A percentile compares a stretch with the other conserved stretches of the same genome.
Evolutionary conservation across 1,139 yeast species (phyloP).

Genomic region (Diutina rugosa): DNA sequence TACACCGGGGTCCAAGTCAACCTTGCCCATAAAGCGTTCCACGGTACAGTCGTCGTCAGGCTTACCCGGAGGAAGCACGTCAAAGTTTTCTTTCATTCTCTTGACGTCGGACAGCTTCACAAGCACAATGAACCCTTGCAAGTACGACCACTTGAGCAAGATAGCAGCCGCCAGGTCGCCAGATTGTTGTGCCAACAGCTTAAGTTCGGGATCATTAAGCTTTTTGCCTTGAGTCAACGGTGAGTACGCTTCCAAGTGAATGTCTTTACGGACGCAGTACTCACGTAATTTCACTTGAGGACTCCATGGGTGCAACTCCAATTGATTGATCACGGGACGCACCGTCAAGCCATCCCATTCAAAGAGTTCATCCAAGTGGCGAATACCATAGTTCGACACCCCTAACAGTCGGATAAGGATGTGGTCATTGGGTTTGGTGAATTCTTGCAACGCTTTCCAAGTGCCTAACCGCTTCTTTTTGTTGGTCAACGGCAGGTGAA

Average conservation of each 20-base stretch:
- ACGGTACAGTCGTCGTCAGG: conserved; percentile 12
- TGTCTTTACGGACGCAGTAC: conserved; percentile 24
- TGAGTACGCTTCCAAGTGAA: conserved; percentile 46
- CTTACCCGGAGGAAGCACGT: conserved; percentile 19
- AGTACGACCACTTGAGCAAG: conserved; percentile 32
- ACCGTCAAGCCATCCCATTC: conserved; percentile 25
- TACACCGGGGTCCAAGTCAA: conserved; percentile 21
- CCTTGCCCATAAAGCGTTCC: conserved; percentile 15
- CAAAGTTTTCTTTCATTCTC: conserved; percentile 31
- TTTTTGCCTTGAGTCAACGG: conserved; percentile 55
- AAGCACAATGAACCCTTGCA: conserved; percentile 54
- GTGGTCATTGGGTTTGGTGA: conserved; percentile 28
- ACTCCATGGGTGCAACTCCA: conserved; percentile 69
- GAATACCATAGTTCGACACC: neutral
- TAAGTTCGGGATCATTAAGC: conserved; percentile 36
- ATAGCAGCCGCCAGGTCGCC: conserved; percentile 15
- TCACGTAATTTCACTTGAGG: conserved; percentile 52
- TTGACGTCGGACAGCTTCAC: conserved; percentile 50
- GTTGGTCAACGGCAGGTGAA: conserved; percentile 53
- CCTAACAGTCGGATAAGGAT: conserved; percentile 9
- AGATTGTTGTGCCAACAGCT: conserved; percentile 14
- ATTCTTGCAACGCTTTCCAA: conserved; percentile 50
- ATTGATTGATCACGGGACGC: conserved; percentile 51
- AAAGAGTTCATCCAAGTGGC: neutral
- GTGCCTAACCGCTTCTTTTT: conserved; percentile 36